Percentiles rank a stretch among this genome's conserved stretches.
phyloP scores from a whole-genome alignment of 306 rosid genomes.

The Gastrolobium bilobum region DNA sequence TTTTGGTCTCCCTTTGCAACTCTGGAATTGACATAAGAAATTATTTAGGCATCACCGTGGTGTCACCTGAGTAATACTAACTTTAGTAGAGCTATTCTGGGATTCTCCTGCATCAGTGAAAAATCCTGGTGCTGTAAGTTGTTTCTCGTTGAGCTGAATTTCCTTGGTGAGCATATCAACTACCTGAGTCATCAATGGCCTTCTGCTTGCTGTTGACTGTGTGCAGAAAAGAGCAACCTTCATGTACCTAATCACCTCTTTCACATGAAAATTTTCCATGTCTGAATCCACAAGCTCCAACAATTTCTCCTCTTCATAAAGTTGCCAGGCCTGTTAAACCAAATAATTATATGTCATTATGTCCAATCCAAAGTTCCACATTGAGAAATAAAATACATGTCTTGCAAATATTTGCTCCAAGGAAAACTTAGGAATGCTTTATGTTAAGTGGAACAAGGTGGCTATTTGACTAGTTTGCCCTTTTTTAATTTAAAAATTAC shows the following conservation, averaged over 20 bases:
- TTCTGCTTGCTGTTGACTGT: conserved; percentile 76
- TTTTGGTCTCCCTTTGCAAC: background rate
- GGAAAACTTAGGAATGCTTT: background rate
- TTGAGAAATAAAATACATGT: conserved; percentile 2
- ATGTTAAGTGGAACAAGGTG: background rate
- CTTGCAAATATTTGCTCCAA: conserved; percentile 4
- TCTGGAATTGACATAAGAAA: conserved; percentile 13
- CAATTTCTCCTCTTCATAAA: conserved; percentile 73
- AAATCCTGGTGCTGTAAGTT: conserved; percentile 82
- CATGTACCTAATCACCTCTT: conserved; percentile 77
- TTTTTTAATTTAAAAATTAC: too few relatives aligned
- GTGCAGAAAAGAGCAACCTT: conserved; percentile 95
- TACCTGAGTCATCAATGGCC: conserved; percentile 85
- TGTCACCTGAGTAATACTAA: conserved; percentile 63
- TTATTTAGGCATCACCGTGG: conserved; percentile 63
- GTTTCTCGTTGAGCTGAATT: conserved; percentile 73
- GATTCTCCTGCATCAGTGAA: conserved; percentile 63
- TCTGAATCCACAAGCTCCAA: conserved; percentile 81
- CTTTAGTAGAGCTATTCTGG: conserved; percentile 55
- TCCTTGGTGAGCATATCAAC: conserved; percentile 86
- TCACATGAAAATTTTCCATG: conserved; percentile 67
- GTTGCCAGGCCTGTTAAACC: conserved; percentile 84
- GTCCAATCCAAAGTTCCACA: conserved; percentile 31
- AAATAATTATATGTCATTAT: conserved; percentile 11
- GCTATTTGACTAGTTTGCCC: background rate